Evolutionary conservation across 371 early-diverging fungal genomes (phyloP).

Genomic region (Circinella minor): DNA sequence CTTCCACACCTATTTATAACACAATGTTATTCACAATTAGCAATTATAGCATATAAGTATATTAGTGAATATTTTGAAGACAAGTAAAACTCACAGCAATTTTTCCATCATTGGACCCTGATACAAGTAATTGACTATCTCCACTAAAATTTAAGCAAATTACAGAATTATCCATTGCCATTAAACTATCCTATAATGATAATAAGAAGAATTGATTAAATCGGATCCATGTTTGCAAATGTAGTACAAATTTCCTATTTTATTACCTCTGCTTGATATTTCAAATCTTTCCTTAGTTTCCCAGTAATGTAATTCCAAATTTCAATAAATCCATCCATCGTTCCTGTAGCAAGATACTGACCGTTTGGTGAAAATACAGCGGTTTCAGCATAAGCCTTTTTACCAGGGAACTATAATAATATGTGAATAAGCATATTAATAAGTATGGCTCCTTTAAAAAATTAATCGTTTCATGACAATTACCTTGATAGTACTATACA

Average conservation of each 20-base stretch:
- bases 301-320: constrained; percentile 92
- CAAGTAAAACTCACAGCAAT: constrained; percentile 61
- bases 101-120: constrained; percentile 86
- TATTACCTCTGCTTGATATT: constrained; percentile 84
- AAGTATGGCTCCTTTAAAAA: too few relatives aligned
- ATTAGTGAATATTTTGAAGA: too few relatives aligned
- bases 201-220: too few relatives aligned
- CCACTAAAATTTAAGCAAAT: constrained; percentile 75
- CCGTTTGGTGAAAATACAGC: constrained; percentile 84
- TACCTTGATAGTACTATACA: constrained; percentile 77
- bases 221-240: too few relatives aligned
- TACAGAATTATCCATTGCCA: constrained; percentile 91
- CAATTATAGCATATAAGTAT: too few relatives aligned
- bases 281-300: constrained; percentile 85
- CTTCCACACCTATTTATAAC: constrained; percentile 68
- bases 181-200: constrained; percentile 69
- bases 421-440: neutral
- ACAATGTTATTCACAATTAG: neutral
- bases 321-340: constrained; percentile 93
- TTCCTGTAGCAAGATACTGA: constrained; percentile 85
- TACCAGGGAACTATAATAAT: constrained; percentile 74
- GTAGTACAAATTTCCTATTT: neutral
- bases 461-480: too few relatives aligned
- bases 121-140: constrained; percentile 81
- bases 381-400: constrained; percentile 81